Evolutionary conservation across 371 early-diverging fungal species (phyloP), one percentile per base, ranked within the genome.

Genomic region (Conidiobolus incongruus): DNA sequence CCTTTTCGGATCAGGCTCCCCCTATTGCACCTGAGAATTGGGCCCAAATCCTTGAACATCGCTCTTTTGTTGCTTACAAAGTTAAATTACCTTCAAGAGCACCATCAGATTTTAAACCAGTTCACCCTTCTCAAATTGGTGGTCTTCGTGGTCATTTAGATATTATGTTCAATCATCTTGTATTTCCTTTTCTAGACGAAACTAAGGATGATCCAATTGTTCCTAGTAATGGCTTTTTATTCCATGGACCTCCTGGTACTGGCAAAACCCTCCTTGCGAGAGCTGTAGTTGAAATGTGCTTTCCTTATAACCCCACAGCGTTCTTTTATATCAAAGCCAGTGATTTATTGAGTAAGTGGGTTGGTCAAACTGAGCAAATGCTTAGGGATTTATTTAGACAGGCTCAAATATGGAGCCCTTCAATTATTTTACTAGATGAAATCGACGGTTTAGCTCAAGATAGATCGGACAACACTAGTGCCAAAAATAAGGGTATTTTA

Each of bases 241-340:
- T 98, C 30, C 98, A 98, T 58, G 99, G 99, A 20, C 98, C 98
- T n/a, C 99, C 99, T 28, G 97, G 94, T 49, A 92, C 90, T 12
- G 98, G 96, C 45, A 99, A 99, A 67, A 99, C 99, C 1, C 70
- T n/a, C n/a, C n/a, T n/a, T n/a, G n/a, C n/a, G n/a, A n/a, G n/a
- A n/a, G n/a, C n/a, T n/a, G n/a, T n/a, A 98, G 20, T 73, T 99
- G 47, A 99, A 99, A 21, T 74, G 97, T 52, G 99, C 99, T 0
- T 54, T 87, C 17, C 12, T 7, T 29, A 6, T 16, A 12, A 29
- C 8, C 41, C 41, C 12, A 72, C 76, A 5, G 72, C 79, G 12
- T 86, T 82, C 52, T 77, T 81, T 46, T 65, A 71, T 58, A 55
- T 80, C 2, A 76, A 77, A 46, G 81, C 82, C 0, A 74, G 80